These are phyloP conservation scores for Drosera capensis DNA, from an alignment of 148 eudicot genomes.

Conservation along the genomic window DNA sequence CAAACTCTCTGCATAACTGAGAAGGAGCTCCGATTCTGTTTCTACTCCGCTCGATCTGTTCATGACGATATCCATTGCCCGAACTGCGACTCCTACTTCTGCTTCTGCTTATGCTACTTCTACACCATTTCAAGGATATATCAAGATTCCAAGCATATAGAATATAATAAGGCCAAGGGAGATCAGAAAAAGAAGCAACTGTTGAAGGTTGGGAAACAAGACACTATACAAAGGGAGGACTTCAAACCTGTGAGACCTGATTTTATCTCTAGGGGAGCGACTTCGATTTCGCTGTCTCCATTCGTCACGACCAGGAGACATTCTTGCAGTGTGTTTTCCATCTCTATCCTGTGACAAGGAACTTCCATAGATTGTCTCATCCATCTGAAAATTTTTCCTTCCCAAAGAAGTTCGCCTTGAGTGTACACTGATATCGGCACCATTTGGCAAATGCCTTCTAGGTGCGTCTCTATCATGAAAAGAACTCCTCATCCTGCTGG, in stretches of 20 bases:
- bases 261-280: constrained; percentile 10
- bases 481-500: neutral
- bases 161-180: neutral
- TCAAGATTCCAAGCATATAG: neutral
- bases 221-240: no score
- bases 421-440: constrained; percentile 3
- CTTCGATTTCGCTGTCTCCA: constrained; percentile 11
- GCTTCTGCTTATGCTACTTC: constrained; percentile 18
- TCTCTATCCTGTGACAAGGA: constrained; percentile 4
- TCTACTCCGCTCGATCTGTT: constrained; percentile 31
- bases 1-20: constrained; percentile 43
- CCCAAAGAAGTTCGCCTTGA: constrained; percentile 6
- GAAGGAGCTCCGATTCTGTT: constrained; percentile 22
- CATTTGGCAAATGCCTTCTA: constrained; percentile 1
- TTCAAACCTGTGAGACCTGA: constrained; percentile 20
- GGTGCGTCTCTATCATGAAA: constrained; percentile 2
- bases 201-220: neutral
- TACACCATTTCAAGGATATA: constrained; percentile 1
- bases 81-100: constrained; percentile 34
- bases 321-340: constrained; percentile 8
- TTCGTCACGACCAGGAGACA: constrained; percentile 28
- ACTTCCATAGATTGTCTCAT: constrained; percentile 5
- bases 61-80: constrained; percentile 24
- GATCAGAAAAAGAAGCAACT: neutral
- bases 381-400: constrained; percentile 1